A percentile compares a stretch with the other conserved stretches of the same genome.
phyloP scores from a whole-genome alignment of 2,329 filamentous ascomycete species.

The Aaosphaeria pasadenensis region DNA sequence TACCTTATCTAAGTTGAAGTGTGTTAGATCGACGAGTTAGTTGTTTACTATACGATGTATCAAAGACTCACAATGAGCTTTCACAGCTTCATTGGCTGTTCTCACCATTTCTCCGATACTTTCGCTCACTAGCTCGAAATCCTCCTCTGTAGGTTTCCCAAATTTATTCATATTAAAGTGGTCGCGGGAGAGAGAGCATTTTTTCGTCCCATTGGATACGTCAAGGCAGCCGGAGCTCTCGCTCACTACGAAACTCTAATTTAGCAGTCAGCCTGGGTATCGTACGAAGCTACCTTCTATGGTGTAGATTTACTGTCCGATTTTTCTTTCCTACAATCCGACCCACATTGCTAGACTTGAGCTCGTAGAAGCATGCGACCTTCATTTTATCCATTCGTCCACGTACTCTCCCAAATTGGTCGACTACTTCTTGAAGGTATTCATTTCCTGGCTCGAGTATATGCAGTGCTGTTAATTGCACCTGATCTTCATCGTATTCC shows the following conservation, averaged over 20 bases:
- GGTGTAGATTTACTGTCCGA: constrained; percentile 3
- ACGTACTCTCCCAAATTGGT: constrained; percentile 14
- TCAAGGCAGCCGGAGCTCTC: constrained; percentile 17
- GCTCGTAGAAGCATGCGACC: constrained; percentile 21
- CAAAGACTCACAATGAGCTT: not conserved
- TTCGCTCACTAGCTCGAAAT: constrained; percentile 8
- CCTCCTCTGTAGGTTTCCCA: constrained; percentile 14
- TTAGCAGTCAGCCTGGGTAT: constrained; percentile 2
- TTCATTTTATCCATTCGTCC: constrained; percentile 11
- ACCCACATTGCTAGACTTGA: constrained; percentile 22
- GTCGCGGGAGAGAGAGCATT: constrained; percentile 15
- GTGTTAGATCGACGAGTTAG: not conserved
- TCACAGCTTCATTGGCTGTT: not conserved
- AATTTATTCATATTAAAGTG: constrained; percentile 22
- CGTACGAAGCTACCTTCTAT: not conserved
- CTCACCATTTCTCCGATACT: not conserved
- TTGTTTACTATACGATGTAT: not conserved
- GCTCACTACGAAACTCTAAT: constrained; percentile 13
- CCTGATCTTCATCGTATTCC: constrained; percentile 17
- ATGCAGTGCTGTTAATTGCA: constrained; percentile 12
- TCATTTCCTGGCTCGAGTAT: constrained; percentile 20
- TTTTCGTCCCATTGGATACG: constrained; percentile 8
- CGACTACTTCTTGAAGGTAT: constrained; percentile 19
- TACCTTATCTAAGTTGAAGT: not conserved
- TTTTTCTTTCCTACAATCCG: constrained; percentile 16